Base-by-base conservation (phyloP, 208 protist genomes). In the Phytomonas francai region DNA sequence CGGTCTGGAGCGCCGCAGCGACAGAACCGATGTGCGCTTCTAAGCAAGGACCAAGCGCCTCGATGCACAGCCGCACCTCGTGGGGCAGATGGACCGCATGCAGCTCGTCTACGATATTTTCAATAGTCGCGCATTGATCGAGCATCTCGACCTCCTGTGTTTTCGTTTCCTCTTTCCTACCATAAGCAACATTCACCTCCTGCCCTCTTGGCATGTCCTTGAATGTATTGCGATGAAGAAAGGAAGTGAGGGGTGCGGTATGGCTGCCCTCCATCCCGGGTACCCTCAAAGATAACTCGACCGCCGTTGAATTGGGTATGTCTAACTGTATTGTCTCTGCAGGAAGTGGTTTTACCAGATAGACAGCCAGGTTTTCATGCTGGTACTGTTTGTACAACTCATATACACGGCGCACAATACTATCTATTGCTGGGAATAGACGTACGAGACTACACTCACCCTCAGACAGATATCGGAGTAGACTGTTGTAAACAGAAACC, bases 291-390 rank as follows among this genome's bases (percentile, higher is more conserved):
- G 45, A 22, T 19, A 54, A 54, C 45, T 54, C 45, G 16, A 54
- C 45, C 19, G 25, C 19, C 11, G 45, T 6, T 22, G 45, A 54
- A 54, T 79, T 75, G 28, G 87, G 87, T 27, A 85, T 72, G 61
- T 92, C 83, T 12, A 70, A 78, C 32, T 75, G 69, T 54, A 88
- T 77, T 36, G 54, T 70, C 31, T 83, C 76, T 9, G 73, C 64
- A 34, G 71, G 29, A 19, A 65, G 57, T 12, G 74, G 65, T 25
- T 79, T 78, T 19, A 60, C 64, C 14, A 85, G 84, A 72, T 89
- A 89, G 14, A 92, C 75, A 1, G 87, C 72, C 19, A 59, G 39
- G 58, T 92, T 92, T 65, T 92, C 87, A 27, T 77, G 71, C 45
- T 83, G 67, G 64, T 84, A 89, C 71, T 78, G 74, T 14, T 77